These are phyloP conservation scores for Taxillus chinensis DNA, from an alignment of 164 flowering plant species.

Conservation along the genomic window DNA sequence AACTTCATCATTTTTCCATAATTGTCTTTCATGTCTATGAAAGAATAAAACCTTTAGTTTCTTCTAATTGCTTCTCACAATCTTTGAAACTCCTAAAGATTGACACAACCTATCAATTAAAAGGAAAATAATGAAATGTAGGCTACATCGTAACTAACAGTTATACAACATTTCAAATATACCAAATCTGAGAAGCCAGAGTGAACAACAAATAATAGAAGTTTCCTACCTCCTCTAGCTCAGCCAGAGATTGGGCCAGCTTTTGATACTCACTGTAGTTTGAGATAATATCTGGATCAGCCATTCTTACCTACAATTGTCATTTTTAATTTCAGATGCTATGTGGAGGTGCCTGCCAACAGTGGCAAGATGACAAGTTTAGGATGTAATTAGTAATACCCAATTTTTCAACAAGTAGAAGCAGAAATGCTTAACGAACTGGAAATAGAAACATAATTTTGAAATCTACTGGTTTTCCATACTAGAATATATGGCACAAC, in stretches of 20 bases:
- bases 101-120: slow-evolving; percentile 53
- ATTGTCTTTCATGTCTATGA: neutral
- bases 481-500: neutral
- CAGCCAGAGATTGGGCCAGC: slow-evolving; percentile 85
- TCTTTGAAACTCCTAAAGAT: slow-evolving; percentile 64
- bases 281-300: slow-evolving; percentile 89
- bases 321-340: neutral
- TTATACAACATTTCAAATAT: neutral
- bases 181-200: slow-evolving; percentile 1
- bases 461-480: neutral
- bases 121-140: neutral
- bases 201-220: neutral
- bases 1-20: neutral
- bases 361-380: neutral
- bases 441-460: neutral
- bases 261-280: slow-evolving; percentile 86
- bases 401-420: neutral
- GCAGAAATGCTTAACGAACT: neutral
- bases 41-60: slow-evolving; percentile 58
- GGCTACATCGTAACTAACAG: neutral
- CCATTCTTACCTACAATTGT: slow-evolving; percentile 65
- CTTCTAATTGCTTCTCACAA: slow-evolving; percentile 80
- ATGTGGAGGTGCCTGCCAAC: neutral
- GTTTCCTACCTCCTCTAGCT: slow-evolving; percentile 71
- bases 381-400: neutral